Base-by-base conservation (phyloP, 768 basidiomycete species). In the Lentinula boryana region DNA sequence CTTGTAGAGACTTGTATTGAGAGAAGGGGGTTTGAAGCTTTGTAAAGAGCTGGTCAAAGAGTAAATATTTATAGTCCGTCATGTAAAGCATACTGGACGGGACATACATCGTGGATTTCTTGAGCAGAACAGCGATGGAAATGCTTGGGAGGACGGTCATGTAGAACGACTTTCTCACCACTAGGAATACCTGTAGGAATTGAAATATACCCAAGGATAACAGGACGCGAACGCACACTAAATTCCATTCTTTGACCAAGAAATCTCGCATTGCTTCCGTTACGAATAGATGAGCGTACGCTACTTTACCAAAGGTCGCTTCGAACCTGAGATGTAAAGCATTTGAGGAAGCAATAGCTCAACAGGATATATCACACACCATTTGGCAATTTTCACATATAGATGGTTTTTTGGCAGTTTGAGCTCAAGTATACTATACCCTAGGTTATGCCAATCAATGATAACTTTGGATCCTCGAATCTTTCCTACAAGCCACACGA, bases 391-490 rank as follows among this genome's bases (percentile, higher is more conserved):
- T 64, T 72, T 80, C 43, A 96, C 93, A 63, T 95, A 79, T 0
- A 78, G 71, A 69, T 94, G 91, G 0, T 72, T 69, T 1, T 76
- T 61, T 0, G 93, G 91, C n/a, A 95, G 75, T 66, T 85, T 88
- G 64, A 99, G 72, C 1, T 89, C 89, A 52, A 99, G 83, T 50
- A 98, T 94, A 64, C 87, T 96, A 70, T 93, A 95, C 16, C 97
- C 97, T 27, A 96, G 83, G 71, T 99, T 99, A 71, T 99, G 97
- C 97, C 97, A 99, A 74, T 99, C 97, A 58, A 99, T 95, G 62
- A 99, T 91, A 65, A 99, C 78, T 67, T 91, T 93, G 65, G 88
- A 88, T 3, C 90, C 88, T 16, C 85, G 80, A 15, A 93, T 67
- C 18, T 76, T 69, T 21, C 83, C 82, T 1, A 88, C 85, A 31